These are phyloP conservation scores for Verticillium albo-atrum DNA, from an alignment of 2,329 filamentous ascomycete species.

Conservation along the genomic window DNA sequence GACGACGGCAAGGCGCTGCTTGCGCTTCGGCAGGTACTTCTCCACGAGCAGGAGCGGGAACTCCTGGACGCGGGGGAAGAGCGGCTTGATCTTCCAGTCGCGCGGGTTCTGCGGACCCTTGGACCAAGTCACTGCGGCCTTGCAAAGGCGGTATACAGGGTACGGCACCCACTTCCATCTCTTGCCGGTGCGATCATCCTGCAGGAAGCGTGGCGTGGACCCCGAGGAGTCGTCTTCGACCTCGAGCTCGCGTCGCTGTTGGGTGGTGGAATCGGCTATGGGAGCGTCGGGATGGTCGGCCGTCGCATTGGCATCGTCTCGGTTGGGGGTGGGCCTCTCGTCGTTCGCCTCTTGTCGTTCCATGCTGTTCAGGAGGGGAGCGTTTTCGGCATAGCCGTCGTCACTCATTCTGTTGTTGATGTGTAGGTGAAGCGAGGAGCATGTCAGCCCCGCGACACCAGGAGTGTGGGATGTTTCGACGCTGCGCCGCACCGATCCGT, in stretches of 20 bases:
- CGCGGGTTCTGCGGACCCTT: slow-evolving; percentile 51
- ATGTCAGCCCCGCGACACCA: slow-evolving; percentile 9
- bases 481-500: slow-evolving; percentile 13
- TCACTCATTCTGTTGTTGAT: slow-evolving; percentile 21
- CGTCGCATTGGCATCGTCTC: slow-evolving; percentile 9
- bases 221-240: slow-evolving; percentile 34
- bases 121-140: slow-evolving; percentile 43
- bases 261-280: slow-evolving; percentile 24
- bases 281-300: slow-evolving; percentile 37
- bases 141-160: slow-evolving; percentile 42
- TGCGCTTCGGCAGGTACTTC: slow-evolving; percentile 53
- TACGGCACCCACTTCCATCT: slow-evolving; percentile 56
- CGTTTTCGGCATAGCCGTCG: slow-evolving; percentile 26
- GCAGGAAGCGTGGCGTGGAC: slow-evolving; percentile 56
- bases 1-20: slow-evolving; percentile 55
- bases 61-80: slow-evolving; percentile 64
- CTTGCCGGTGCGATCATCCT: slow-evolving; percentile 39
- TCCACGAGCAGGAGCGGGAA: slow-evolving; percentile 62
- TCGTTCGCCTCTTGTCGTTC: slow-evolving; percentile 24
- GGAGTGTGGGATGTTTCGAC: slow-evolving; percentile 6
- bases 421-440: slow-evolving; percentile 4
- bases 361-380: slow-evolving; percentile 33
- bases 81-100: slow-evolving; percentile 47
- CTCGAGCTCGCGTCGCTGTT: slow-evolving; percentile 39
- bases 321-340: slow-evolving; percentile 11